Percentiles rank a stretch among this genome's conserved stretches.
Evolutionary conservation across 2,329 filamentous ascomycete genomes (phyloP).

Genomic region (Intubia oerlemansii): DNA sequence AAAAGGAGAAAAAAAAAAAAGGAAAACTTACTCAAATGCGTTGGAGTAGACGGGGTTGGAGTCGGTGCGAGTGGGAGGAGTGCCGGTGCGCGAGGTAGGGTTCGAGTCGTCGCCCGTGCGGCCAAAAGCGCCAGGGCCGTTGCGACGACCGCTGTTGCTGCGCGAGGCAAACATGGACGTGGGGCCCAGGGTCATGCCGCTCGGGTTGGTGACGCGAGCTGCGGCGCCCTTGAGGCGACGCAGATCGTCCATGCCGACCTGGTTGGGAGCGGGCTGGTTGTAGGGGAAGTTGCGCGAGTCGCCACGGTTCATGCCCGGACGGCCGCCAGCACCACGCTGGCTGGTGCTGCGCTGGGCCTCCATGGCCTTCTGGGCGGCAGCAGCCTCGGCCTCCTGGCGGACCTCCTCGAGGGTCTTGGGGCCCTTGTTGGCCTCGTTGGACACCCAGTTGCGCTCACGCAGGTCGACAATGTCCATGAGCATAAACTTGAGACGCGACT

Average conservation of each 20-base stretch:
- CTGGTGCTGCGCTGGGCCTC: slow-evolving; percentile 37
- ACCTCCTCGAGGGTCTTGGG: slow-evolving; percentile 94
- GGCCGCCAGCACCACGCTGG: slow-evolving; percentile 47
- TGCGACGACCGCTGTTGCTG: slow-evolving; percentile 70
- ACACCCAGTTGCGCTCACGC: slow-evolving; percentile 54
- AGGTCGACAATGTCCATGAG: slow-evolving; percentile 85
- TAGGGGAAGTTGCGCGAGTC: slow-evolving; percentile 74
- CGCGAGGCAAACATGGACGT: slow-evolving; percentile 75
- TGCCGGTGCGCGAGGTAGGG: slow-evolving; percentile 73
- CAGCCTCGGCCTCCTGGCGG: slow-evolving; percentile 59
- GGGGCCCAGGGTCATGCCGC: slow-evolving; percentile 47
- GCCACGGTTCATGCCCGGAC: slow-evolving; percentile 47
- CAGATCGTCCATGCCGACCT: slow-evolving; percentile 79
- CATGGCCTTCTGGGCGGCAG: slow-evolving; percentile 59
- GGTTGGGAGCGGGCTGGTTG: slow-evolving; percentile 57
- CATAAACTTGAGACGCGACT: slow-evolving; percentile 88
- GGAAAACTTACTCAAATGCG: slow-evolving; percentile 63
- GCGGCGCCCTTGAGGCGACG: slow-evolving; percentile 52
- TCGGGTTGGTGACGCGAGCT: slow-evolving; percentile 37
- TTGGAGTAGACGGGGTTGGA: slow-evolving; percentile 45
- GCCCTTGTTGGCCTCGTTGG: slow-evolving; percentile 81
- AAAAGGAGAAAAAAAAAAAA: no score
- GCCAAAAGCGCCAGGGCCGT: slow-evolving; percentile 45
- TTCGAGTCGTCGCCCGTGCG: slow-evolving; percentile 68
- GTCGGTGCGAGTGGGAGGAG: slow-evolving; percentile 40